Base-by-base conservation (phyloP, 345 rosid genomes). In the Noccaea bulbosa region DNA sequence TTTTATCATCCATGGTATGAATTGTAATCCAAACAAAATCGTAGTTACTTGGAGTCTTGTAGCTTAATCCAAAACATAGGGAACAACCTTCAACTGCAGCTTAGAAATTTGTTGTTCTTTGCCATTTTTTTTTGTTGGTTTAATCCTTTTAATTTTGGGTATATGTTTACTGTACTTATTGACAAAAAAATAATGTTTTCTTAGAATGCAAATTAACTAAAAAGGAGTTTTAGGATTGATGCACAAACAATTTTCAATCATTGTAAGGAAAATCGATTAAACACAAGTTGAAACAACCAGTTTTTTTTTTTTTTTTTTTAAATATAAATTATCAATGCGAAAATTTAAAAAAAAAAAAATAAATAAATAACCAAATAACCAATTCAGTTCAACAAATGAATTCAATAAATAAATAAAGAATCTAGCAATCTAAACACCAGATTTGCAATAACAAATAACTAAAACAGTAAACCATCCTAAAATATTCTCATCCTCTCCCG, bases 1-100 rank as follows among this genome's bases (percentile, higher is more conserved):
- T 33, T 71, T 35, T 45, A 62, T 62, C 33, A 71, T 62, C 30
- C 63, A 39, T 11, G 47, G 44, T 72, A 55, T 72, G 65, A 56
- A 41, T 47, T 56, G 5, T 58, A 8, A 6, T 3, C 11, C 51
- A 47, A 20, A 65, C 27, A 65, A 56, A 15, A 65, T 38, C 49
- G 35, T 49, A 37, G 14, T 54, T 10, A 46, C 40, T 22, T 34
- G 50, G 2, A 27, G 30, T 27, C 4, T 27, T 27, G 4, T 52
- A 56, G 5, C 57, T 53, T 53, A 41, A 33, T 41, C 11, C 57
- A 45, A 38, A 6, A 54, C 33, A 63, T 1, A 22, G 70, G 30
- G 20, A 22, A 43, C 33, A 56, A 47, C 51, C 46, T 53, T 52
- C 8, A 54, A 4, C 44, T 43, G 5, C 22, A 5, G 8, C 62